Evolutionary conservation across 495 filamentous ascomycete species (phyloP), one percentile per base, ranked within the genome.

Genomic region (Aspergillus kassunensis): DNA sequence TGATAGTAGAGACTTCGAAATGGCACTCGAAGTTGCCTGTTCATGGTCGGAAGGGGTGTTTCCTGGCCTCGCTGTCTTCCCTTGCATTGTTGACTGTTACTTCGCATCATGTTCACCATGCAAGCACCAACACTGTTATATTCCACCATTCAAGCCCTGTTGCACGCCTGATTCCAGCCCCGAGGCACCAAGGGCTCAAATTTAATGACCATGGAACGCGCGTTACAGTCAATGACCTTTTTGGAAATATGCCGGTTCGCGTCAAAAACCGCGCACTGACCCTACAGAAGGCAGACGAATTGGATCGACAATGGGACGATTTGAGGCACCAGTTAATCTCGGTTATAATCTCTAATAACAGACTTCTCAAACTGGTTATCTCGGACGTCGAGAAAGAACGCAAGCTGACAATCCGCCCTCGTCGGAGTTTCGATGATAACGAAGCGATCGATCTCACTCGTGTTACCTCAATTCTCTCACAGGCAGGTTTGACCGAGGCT

Each of bases 181-280:
- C 81, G 2, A 55, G 71, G 4, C 78, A 86, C 33, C 80, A 89
- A 27, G 71, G 75, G 23, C 54, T 93, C 4, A 59, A 69, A 7
- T 68, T 67, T 56, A 74, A 76, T 44, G 57, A 70, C 12, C 85
- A 89, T 68, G 95, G 93, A 6, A 96, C 92, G 1, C 76, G 84
- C 40, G 83, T 93, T 8, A 80, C 78, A 4, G 88, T 97, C 3
- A 83, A 88, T 54, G 88, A 96, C 60, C 74, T 98, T 11, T 97
- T 97, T 68, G 93, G 92, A 1, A 91, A 89, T 42, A 91, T 98
- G 85, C 93, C 93, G 2, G 93, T 98, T 10, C 86, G 95, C n/a
- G 85, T 97, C 18, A 96, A 93, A 68, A 88, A 87, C 60, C 79
- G 90, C 57, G 76, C 80, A 10, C 59, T 75, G 4, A 49, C 64